These are phyloP conservation scores for Elsinoe fawcettii DNA, from an alignment of 2,329 filamentous ascomycete genomes.

Conservation along the genomic window DNA sequence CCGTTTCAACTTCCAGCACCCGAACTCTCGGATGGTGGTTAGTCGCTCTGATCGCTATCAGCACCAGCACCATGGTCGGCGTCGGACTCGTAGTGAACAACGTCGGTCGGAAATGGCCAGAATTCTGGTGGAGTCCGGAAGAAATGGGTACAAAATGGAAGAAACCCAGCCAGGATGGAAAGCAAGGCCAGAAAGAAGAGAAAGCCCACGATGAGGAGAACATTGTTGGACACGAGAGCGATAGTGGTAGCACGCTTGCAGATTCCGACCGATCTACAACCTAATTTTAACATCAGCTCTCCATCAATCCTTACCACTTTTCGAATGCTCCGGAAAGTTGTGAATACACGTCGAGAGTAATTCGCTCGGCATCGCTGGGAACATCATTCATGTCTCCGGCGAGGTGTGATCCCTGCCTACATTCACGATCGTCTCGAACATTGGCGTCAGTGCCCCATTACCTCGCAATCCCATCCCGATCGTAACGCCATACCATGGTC, in stretches of 20 bases:
- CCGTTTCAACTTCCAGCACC: conserved; percentile 34
- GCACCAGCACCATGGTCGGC: conserved; percentile 35
- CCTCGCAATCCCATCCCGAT: no score
- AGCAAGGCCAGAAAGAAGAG: neutral
- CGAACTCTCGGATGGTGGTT: conserved; percentile 41
- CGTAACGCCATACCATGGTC: no score
- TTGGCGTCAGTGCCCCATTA: no score
- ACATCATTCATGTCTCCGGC: no score
- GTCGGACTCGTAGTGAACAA: conserved; percentile 41
- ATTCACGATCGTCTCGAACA: no score
- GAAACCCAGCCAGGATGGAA: conserved; percentile 19
- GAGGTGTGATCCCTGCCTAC: no score
- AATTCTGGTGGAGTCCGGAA: conserved; percentile 43
- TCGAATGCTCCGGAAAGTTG: no score
- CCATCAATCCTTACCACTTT: no score
- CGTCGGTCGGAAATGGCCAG: conserved; percentile 39
- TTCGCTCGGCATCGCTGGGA: no score
- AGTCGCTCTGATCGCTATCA: conserved; percentile 36
- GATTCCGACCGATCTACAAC: no score
- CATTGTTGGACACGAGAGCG: neutral
- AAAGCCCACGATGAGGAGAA: neutral
- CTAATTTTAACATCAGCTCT: no score
- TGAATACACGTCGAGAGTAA: no score
- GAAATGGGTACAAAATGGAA: conserved; percentile 25
- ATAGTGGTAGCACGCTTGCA: neutral